These are phyloP conservation scores for Fusarium fujikuroi DNA, from an alignment of 2,329 filamentous ascomycete species.

Conservation along the genomic window DNA sequence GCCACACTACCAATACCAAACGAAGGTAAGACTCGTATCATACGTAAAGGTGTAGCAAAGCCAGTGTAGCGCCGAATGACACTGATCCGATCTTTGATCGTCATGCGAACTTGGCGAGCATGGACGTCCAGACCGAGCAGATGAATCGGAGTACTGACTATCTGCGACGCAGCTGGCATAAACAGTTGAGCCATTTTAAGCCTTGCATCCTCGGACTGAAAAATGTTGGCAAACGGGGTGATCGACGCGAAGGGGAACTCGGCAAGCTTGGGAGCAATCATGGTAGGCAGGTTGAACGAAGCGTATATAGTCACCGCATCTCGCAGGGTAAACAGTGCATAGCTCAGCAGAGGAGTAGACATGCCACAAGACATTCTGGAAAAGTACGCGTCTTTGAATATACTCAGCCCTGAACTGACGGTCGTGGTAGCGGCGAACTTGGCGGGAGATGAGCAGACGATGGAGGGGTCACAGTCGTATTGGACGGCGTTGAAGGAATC, in stretches of 20 bases:
- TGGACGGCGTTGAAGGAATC: conserved; percentile 38
- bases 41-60: conserved; percentile 39
- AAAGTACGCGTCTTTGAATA: conserved; percentile 42
- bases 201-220: conserved; percentile 37
- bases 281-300: conserved; percentile 41
- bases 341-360: conserved; percentile 37
- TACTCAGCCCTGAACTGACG: conserved; percentile 36
- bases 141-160: conserved; percentile 42
- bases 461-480: conserved; percentile 27
- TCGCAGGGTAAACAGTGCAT: conserved; percentile 36
- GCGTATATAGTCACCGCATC: conserved; percentile 42
- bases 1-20: conserved; percentile 41
- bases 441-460: conserved; percentile 35
- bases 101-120: conserved; percentile 25
- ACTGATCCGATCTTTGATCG: conserved; percentile 31
- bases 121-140: conserved; percentile 39
- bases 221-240: conserved; percentile 30
- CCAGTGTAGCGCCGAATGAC: conserved; percentile 20
- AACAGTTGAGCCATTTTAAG: conserved; percentile 40
- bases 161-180: conserved; percentile 39
- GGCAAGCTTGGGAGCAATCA: conserved; percentile 40
- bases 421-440: conserved; percentile 41
- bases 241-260: conserved; percentile 33
- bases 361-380: conserved; percentile 29
- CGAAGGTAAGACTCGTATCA: conserved; percentile 37